Percentiles rank a stretch among this genome's conserved stretches.
phyloP scores from a whole-genome alignment of 2,329 filamentous ascomycete species.

The Fusarium nematophilum region DNA sequence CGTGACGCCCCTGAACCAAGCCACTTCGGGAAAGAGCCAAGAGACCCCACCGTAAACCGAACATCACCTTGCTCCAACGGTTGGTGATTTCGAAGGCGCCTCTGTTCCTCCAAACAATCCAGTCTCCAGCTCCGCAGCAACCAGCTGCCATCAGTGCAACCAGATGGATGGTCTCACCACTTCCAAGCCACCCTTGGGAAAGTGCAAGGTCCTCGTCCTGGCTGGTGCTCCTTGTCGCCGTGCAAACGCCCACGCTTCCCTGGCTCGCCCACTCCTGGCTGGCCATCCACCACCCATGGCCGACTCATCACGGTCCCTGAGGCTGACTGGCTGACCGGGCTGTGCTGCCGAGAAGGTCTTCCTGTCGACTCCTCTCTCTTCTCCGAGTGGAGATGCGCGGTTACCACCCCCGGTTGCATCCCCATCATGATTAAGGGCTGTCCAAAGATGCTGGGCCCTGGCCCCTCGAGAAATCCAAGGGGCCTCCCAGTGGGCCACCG shows the following conservation, averaged over 20 bases:
- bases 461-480: constrained; percentile 33
- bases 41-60: constrained; percentile 34
- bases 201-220: constrained; percentile 5
- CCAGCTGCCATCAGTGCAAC: too few relatives aligned
- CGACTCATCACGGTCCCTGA: constrained; percentile 1
- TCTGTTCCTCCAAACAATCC: constrained; percentile 27
- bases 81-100: constrained; percentile 29
- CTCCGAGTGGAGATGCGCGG: constrained; percentile 17
- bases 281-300: background rate
- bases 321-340: constrained; percentile 6
- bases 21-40: constrained; percentile 24
- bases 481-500: constrained; percentile 37
- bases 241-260: constrained; percentile 8
- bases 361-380: too few relatives aligned
- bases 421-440: constrained; percentile 27
- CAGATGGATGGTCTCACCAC: constrained; percentile 19
- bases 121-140: constrained; percentile 29
- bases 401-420: too few relatives aligned
- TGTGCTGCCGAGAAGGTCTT: too few relatives aligned
- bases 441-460: constrained; percentile 23
- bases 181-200: constrained; percentile 12
- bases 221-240: constrained; percentile 14
- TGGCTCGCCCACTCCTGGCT: background rate
- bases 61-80: constrained; percentile 29
- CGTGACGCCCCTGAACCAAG: constrained; percentile 38